phyloP scores from a whole-genome alignment of 495 filamentous ascomycete genomes.

The Penicillium macrosclerotiorum region DNA sequence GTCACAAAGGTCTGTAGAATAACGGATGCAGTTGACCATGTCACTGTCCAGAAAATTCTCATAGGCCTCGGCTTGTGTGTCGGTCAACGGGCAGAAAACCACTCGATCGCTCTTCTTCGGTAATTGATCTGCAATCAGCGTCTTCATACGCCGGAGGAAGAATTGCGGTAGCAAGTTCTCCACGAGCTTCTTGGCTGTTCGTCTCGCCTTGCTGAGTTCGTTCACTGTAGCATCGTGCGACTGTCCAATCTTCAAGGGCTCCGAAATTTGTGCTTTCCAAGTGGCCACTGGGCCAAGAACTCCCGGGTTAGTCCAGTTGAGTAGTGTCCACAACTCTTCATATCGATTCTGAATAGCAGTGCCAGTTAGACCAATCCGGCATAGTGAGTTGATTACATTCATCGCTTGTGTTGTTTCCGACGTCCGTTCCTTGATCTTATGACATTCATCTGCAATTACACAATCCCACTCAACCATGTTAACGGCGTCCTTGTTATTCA shows the following conservation, averaged over 20 bases:
- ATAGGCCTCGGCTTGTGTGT: constrained; percentile 81
- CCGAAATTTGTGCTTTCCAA: constrained; percentile 76
- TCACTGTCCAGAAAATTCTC: constrained; percentile 74
- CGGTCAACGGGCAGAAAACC: constrained; percentile 90
- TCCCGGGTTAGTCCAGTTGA: constrained; percentile 97
- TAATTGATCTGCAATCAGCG: constrained; percentile 88
- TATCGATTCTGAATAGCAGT: constrained; percentile 99
- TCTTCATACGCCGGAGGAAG: constrained; percentile 92
- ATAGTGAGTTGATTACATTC: constrained; percentile 89
- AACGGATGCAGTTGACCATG: constrained; percentile 65
- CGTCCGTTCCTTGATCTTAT: constrained; percentile 77
- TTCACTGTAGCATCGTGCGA: constrained; percentile 86
- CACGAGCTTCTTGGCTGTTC: constrained; percentile 81
- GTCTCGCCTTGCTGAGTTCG: constrained; percentile 77
- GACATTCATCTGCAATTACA: constrained; percentile 96
- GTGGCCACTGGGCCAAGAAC: constrained; percentile 71
- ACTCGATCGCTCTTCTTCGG: constrained; percentile 94
- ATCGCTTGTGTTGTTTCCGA: constrained; percentile 82
- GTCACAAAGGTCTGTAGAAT: constrained; percentile 62
- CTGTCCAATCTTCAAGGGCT: constrained; percentile 82
- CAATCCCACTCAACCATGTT: constrained; percentile 93
- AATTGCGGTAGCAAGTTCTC: constrained; percentile 86
- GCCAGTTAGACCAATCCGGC: constrained; percentile 89
- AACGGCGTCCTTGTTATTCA: constrained; percentile 66
- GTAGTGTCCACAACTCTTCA: constrained; percentile 91